Evolutionary conservation across 2,329 filamentous ascomycete species (phyloP).

Genomic region (Aspergillus spinulosporus): DNA sequence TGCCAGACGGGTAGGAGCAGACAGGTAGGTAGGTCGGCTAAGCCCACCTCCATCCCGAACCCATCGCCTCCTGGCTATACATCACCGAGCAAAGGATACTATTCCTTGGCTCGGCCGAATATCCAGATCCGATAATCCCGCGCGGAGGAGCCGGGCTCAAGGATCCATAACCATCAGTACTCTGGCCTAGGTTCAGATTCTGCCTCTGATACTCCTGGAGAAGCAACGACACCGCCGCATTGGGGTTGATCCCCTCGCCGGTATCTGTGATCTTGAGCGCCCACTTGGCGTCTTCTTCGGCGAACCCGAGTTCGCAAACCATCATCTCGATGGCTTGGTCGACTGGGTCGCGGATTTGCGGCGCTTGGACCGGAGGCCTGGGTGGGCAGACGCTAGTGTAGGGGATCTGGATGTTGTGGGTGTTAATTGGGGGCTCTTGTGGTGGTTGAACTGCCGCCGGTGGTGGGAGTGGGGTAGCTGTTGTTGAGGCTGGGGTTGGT

Average conservation of each 20-base stretch:
- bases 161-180: neutral
- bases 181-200: conserved; percentile 27
- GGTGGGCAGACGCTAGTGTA: neutral
- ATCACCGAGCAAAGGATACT: conserved; percentile 29
- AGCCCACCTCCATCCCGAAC: conserved; percentile 43
- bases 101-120: conserved; percentile 18
- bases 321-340: conserved; percentile 59
- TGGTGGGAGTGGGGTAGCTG: neutral
- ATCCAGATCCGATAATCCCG: neutral
- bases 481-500: conserved; percentile 12
- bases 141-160: no score
- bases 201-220: conserved; percentile 39
- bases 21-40: conserved; percentile 20
- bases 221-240: conserved; percentile 59
- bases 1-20: neutral
- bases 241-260: conserved; percentile 59
- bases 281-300: conserved; percentile 55
- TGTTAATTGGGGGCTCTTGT: neutral
- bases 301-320: conserved; percentile 60
- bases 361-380: conserved; percentile 2
- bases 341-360: conserved; percentile 52
- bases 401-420: conserved; percentile 1
- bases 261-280: conserved; percentile 61
- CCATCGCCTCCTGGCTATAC: conserved; percentile 26
- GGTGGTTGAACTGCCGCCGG: neutral